Evolutionary conservation across 805 yeast genomes (phyloP).

Genomic region (Yarrowia sp.): DNA sequence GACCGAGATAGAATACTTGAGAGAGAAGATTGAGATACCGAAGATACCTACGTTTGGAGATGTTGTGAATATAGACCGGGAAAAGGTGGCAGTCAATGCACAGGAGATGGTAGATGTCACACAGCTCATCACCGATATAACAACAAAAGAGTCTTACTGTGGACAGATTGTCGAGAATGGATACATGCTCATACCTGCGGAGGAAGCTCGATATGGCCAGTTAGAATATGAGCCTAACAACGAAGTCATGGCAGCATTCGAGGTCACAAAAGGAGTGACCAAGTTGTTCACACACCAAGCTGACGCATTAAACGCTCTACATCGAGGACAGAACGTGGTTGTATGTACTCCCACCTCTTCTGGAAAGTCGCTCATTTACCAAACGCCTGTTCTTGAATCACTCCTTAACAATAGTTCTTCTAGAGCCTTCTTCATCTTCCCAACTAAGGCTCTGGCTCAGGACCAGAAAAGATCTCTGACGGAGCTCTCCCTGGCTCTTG

Average conservation of each 20-base stretch:
- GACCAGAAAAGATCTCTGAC: conserved; percentile 85
- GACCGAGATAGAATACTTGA: conserved; percentile 36
- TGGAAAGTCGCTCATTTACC: conserved; percentile 92
- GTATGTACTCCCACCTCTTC: conserved; percentile 95
- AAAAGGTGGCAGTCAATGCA: neutral
- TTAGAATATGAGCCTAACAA: conserved; percentile 43
- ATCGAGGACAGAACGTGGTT: conserved; percentile 63
- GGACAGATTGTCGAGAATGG: conserved; percentile 60
- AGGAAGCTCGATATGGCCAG: conserved; percentile 43
- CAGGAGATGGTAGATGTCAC: conserved; percentile 37
- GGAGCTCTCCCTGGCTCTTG: conserved; percentile 46
- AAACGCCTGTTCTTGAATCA: conserved; percentile 67
- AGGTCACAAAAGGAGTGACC: conserved; percentile 45
- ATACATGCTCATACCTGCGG: conserved; percentile 44
- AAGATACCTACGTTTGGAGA: conserved; percentile 41
- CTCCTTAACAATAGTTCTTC: conserved; percentile 32
- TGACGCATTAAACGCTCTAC: conserved; percentile 61
- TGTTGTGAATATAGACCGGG: neutral
- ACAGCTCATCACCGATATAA: conserved; percentile 49
- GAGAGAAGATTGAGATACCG: conserved; percentile 27
- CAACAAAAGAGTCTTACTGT: conserved; percentile 48
- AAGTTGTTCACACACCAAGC: conserved; percentile 78
- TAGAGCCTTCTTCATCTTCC: conserved; percentile 85
- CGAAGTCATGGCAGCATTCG: conserved; percentile 51
- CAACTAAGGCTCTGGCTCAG: conserved; percentile 96